These are phyloP conservation scores for Arthroderma sp. DNA, from an alignment of 2,329 filamentous ascomycete genomes.

Conservation along the genomic window DNA sequence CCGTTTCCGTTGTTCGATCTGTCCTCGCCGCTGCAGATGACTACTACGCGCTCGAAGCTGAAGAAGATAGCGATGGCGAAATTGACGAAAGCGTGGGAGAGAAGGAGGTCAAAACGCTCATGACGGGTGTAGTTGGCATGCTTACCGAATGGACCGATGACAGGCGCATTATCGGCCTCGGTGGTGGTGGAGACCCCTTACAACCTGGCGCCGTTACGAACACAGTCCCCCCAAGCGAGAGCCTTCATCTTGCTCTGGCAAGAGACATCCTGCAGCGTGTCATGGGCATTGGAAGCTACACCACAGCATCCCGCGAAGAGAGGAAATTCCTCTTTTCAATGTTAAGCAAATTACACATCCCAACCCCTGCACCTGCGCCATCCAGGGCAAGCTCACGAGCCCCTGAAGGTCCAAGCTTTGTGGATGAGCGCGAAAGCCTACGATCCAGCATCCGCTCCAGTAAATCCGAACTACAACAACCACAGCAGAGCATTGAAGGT, in stretches of 20 bases:
- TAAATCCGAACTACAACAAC: conserved; percentile 24
- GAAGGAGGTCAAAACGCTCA: conserved; percentile 38
- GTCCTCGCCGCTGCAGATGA: conserved; percentile 47
- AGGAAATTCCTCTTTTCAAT: conserved; percentile 68
- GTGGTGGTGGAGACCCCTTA: conserved; percentile 34
- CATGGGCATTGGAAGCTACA: conserved; percentile 33
- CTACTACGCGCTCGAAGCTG: conserved; percentile 57
- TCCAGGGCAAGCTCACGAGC: conserved; percentile 36
- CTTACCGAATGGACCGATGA: conserved; percentile 93
- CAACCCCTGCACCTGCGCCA: conserved; percentile 48
- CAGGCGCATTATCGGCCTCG: conserved; percentile 56
- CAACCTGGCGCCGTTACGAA: conserved; percentile 45
- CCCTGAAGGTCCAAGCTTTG: conserved; percentile 35
- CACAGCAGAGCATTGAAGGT: conserved; percentile 37
- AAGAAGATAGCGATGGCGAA: conserved; percentile 61
- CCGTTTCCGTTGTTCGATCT: conserved; percentile 60
- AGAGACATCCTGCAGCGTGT: conserved; percentile 64
- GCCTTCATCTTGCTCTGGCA: conserved; percentile 70
- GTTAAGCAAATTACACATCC: conserved; percentile 70
- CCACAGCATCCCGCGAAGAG: conserved; percentile 51
- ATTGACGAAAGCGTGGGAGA: conserved; percentile 67
- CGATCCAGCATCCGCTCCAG: conserved; percentile 31
- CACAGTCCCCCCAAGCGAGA: conserved; percentile 43
- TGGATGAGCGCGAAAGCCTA: conserved; percentile 47
- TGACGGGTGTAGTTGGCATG: conserved; percentile 62